A percentile compares a stretch with the other conserved stretches of the same genome.
Conservation (phyloP, 2,329 filamentous ascomycete genomes). For the Fusarium devonianum region DNA sequence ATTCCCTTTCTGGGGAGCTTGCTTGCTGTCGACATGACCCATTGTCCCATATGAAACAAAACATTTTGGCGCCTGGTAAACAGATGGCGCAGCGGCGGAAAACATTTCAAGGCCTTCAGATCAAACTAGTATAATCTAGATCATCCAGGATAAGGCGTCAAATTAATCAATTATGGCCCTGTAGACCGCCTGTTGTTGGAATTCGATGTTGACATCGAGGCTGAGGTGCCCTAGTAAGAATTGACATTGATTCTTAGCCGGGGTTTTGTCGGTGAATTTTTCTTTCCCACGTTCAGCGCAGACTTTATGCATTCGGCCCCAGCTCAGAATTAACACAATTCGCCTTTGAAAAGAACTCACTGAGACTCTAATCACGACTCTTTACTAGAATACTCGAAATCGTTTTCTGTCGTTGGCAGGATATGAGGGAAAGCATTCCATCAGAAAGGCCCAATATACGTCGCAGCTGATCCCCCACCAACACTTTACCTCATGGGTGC, state of each 20-base stretch:
- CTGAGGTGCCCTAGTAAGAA: conserved; percentile 9
- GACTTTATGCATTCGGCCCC: conserved; percentile 62
- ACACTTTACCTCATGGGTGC: conserved; percentile 8
- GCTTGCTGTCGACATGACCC: conserved; percentile 72
- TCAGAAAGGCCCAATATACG: not conserved
- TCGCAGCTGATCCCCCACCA: conserved; percentile 19
- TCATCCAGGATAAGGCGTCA: too few species aligned
- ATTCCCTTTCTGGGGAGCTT: conserved; percentile 74
- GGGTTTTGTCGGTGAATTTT: conserved; percentile 42
- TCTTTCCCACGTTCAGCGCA: conserved; percentile 45
- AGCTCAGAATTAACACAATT: conserved; percentile 11
- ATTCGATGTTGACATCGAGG: too few species aligned
- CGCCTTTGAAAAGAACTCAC: not conserved
- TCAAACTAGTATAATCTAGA: too few species aligned
- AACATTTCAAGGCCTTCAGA: too few species aligned
- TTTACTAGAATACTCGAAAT: not conserved
- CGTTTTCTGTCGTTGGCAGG: not conserved
- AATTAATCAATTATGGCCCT: too few species aligned
- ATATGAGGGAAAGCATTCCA: not conserved
- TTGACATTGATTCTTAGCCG: conserved; percentile 28
- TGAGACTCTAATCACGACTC: too few species aligned
- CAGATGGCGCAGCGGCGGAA: conserved; percentile 52
- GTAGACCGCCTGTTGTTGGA: too few species aligned
- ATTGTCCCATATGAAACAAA: conserved; percentile 75
- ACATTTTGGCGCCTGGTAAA: conserved; percentile 71